These are phyloP conservation scores for Panaeolus papilionaceus DNA, from an alignment of 768 basidiomycete species.

Conservation along the genomic window DNA sequence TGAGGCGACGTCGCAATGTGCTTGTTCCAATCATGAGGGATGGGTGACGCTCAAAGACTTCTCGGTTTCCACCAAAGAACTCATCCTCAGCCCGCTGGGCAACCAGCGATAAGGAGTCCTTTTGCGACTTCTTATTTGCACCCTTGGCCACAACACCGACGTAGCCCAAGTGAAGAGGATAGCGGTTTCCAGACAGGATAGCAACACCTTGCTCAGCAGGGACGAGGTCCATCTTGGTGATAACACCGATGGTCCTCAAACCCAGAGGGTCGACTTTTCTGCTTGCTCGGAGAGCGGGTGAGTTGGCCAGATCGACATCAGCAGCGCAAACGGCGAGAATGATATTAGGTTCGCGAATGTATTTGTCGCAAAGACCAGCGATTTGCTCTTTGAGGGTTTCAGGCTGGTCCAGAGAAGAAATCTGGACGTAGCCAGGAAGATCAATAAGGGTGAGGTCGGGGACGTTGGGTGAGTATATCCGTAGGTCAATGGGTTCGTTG, in stretches of 20 bases:
- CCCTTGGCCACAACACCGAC: slow-evolving; percentile 95
- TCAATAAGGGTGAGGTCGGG: slow-evolving; percentile 98
- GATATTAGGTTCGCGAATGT: slow-evolving; percentile 99
- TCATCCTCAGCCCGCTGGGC: slow-evolving; percentile 65
- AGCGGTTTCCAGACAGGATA: slow-evolving; percentile 88
- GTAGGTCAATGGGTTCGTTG: slow-evolving; percentile 93
- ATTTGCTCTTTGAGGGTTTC: slow-evolving; percentile 95
- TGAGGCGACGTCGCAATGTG: slow-evolving; percentile 86
- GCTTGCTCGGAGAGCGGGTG: slow-evolving; percentile 92
- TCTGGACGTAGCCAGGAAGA: slow-evolving; percentile 96
- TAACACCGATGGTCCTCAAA: slow-evolving; percentile 93
- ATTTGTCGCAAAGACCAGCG: slow-evolving; percentile 86
- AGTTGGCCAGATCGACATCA: slow-evolving; percentile 98
- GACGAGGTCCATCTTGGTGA: slow-evolving; percentile 99
- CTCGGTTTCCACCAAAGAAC: slow-evolving; percentile 69
- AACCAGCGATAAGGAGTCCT: slow-evolving; percentile 55
- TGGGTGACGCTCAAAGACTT: slow-evolving; percentile 64
- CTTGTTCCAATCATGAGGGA: slow-evolving; percentile 91
- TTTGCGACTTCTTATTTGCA: slow-evolving; percentile 57
- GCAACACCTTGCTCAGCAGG: slow-evolving; percentile 80
- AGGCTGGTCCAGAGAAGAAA: slow-evolving; percentile 94
- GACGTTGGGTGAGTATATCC: slow-evolving; percentile 94
- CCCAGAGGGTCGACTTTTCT: slow-evolving; percentile 95
- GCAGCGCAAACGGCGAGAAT: slow-evolving; percentile 99
- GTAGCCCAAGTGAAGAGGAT: slow-evolving; percentile 97